A percentile compares a stretch with the other conserved stretches of the same genome.
Evolutionary conservation across 192 early-diverging fungal genomes (phyloP).

Genomic region (Mortierella hygrophila): DNA sequence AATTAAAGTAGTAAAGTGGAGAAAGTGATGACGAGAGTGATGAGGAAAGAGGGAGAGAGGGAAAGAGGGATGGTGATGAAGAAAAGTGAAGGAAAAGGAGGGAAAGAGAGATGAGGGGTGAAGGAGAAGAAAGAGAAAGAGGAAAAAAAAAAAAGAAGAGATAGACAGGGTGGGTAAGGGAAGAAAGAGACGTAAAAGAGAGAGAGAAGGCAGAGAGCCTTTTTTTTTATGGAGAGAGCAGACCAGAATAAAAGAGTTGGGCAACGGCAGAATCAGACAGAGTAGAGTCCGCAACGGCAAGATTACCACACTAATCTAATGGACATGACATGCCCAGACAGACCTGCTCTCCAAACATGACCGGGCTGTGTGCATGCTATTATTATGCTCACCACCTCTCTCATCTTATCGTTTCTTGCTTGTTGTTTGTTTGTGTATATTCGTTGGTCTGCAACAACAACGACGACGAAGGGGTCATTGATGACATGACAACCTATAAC

Average conservation of each 20-base stretch:
- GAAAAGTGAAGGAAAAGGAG: background rate
- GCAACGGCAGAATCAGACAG: background rate
- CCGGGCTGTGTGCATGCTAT: background rate
- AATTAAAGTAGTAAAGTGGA: background rate
- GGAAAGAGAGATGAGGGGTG: background rate
- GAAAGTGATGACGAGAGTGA: background rate
- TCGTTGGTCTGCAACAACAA: no score
- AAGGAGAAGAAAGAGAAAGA: background rate
- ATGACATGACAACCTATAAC: no score
- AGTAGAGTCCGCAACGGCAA: no score
- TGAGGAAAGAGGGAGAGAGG: background rate
- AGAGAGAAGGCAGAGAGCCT: background rate
- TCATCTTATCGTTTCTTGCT: no score
- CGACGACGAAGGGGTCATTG: no score
- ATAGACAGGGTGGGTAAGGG: background rate
- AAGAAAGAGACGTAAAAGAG: conserved; percentile 9
- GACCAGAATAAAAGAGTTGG: background rate
- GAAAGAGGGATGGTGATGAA: background rate
- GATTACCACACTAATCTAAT: no score
- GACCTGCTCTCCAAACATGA: no score
- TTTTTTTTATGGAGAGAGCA: background rate
- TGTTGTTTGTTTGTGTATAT: no score
- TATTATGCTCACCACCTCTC: background rate
- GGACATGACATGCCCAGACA: no score
- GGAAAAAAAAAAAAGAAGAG: background rate